These are phyloP conservation scores for Colletotrichum euphorbiae DNA, from an alignment of 2,329 filamentous ascomycete genomes.

Conservation along the genomic window DNA sequence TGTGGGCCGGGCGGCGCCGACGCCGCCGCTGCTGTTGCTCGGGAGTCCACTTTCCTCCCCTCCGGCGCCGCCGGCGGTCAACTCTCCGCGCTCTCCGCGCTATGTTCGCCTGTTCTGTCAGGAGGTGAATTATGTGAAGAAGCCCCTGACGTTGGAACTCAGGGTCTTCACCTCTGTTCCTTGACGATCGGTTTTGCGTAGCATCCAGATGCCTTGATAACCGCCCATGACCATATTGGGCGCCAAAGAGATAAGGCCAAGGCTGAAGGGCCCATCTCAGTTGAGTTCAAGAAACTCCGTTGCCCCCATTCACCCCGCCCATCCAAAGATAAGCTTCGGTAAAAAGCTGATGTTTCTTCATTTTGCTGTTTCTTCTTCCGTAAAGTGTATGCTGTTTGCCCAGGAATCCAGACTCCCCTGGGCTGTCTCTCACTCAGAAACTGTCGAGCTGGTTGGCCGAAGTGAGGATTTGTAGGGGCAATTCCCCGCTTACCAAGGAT, in stretches of 20 bases:
- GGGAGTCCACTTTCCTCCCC: conserved; percentile 35
- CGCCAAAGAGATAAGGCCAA: not conserved
- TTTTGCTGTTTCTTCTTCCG: conserved; percentile 17
- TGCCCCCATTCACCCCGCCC: conserved; percentile 23
- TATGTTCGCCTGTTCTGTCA: not conserved
- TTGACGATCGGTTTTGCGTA: not conserved
- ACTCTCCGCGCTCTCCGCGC: not conserved
- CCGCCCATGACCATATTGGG: not conserved
- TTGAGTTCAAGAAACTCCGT: conserved; percentile 1
- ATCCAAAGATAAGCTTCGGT: conserved; percentile 23
- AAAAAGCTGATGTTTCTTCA: conserved; percentile 21
- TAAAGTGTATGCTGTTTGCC: not conserved
- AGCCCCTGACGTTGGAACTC: not conserved
- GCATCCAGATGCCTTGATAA: not conserved
- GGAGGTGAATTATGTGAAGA: not conserved
- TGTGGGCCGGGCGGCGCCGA: not conserved
- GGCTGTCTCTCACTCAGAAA: not conserved
- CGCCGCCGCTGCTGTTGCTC: conserved; percentile 21
- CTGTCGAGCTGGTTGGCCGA: not conserved
- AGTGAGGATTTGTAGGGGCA: not conserved
- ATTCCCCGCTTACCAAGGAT: conserved; percentile 34
- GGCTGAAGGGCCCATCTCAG: conserved; percentile 9
- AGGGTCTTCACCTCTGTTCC: not conserved
- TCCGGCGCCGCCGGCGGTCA: conserved; percentile 26
- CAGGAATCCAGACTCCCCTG: conserved; percentile 16